Conservation (phyloP, 1,139 yeast genomes). For the Candida tetrigidarum region DNA sequence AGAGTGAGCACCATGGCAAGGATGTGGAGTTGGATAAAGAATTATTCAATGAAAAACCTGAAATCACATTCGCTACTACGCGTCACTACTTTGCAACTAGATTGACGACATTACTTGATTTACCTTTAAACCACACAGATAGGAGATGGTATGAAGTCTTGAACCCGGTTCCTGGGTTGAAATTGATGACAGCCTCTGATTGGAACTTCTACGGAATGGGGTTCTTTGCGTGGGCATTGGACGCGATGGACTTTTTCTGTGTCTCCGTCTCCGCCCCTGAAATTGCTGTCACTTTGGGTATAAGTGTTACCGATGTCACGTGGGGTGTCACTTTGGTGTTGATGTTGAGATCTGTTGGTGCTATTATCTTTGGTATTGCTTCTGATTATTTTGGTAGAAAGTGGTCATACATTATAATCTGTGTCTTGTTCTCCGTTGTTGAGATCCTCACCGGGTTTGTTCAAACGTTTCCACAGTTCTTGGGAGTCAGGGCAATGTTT, state of each 20-base stretch:
- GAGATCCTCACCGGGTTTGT: slow-evolving; percentile 80
- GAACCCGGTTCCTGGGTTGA: slow-evolving; percentile 38
- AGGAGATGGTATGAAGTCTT: slow-evolving; percentile 23
- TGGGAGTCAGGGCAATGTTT: slow-evolving; percentile 56
- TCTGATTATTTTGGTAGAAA: slow-evolving; percentile 77
- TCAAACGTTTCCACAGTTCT: slow-evolving; percentile 61
- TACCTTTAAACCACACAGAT: slow-evolving; percentile 20
- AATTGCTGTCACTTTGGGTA: slow-evolving; percentile 57
- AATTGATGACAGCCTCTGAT: slow-evolving; percentile 30
- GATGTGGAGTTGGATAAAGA: slow-evolving; percentile 11
- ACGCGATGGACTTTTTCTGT: slow-evolving; percentile 77
- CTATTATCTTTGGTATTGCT: slow-evolving; percentile 65
- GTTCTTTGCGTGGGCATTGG: slow-evolving; percentile 77
- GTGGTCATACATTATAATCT: slow-evolving; percentile 64
- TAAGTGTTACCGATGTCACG: slow-evolving; percentile 57
- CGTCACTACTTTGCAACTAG: slow-evolving; percentile 30
- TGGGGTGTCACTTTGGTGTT: slow-evolving; percentile 84
- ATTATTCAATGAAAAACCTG: slow-evolving; percentile 30
- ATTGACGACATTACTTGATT: slow-evolving; percentile 26
- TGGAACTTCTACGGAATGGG: slow-evolving; percentile 69
- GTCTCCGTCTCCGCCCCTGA: slow-evolving; percentile 63
- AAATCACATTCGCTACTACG: slow-evolving; percentile 26
- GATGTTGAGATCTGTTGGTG: slow-evolving; percentile 83
- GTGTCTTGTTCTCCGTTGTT: slow-evolving; percentile 56
- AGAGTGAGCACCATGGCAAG: background rate